Conservation (phyloP, 192 early-diverging fungal species). For the Mortierella claussenii region DNA sequence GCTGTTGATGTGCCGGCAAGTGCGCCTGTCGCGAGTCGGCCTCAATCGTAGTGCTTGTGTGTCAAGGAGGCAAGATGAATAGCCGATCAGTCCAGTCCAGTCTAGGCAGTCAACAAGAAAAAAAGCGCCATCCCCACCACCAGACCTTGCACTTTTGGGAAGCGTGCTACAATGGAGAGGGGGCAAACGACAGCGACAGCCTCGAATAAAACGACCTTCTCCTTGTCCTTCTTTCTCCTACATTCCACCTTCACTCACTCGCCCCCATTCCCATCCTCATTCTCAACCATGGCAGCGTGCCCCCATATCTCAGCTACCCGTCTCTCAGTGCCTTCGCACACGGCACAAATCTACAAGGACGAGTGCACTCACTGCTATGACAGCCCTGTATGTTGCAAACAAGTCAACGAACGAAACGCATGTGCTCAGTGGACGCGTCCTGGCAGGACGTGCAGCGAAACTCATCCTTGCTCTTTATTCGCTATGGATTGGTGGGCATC, state of each 20-base stretch:
- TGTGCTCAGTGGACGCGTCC: too few species aligned
- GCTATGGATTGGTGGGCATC: not conserved
- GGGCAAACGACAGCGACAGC: too few species aligned
- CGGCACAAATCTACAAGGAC: constrained; percentile 84
- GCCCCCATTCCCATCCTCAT: not conserved
- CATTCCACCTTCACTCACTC: not conserved
- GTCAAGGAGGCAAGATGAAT: too few species aligned
- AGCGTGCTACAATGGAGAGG: too few species aligned
- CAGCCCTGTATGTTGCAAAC: constrained; percentile 30
- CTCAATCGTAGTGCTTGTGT: too few species aligned
- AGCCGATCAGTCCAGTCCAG: too few species aligned
- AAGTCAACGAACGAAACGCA: not conserved
- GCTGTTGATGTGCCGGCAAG: not conserved
- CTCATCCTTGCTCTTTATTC: not conserved
- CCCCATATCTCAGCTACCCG: constrained; percentile 59
- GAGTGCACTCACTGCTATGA: constrained; percentile 97
- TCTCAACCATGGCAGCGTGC: constrained; percentile 56
- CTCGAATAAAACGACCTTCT: too few species aligned
- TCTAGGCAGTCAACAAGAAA: too few species aligned
- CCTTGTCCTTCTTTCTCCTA: not conserved
- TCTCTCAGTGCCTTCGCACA: constrained; percentile 54
- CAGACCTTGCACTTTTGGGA: too few species aligned
- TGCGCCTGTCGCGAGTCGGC: too few species aligned
- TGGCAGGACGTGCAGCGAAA: not conserved
- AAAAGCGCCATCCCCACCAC: too few species aligned